These are phyloP conservation scores for Rhodotorula paludigena DNA, from an alignment of 768 basidiomycete genomes.

Conservation along the genomic window DNA sequence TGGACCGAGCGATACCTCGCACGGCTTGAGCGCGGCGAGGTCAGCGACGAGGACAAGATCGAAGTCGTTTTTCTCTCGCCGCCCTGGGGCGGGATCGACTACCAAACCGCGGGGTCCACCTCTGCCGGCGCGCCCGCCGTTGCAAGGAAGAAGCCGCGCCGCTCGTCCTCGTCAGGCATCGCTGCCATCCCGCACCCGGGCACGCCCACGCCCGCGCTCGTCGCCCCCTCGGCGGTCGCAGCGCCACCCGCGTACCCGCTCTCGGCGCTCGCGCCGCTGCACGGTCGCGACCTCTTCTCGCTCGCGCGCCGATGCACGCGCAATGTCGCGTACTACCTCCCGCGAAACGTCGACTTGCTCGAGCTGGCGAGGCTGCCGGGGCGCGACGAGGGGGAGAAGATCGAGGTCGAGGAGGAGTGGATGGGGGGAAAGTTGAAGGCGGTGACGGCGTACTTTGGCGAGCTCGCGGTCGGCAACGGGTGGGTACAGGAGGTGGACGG, in stretches of 20 bases:
- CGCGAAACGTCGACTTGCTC: constrained; percentile 67
- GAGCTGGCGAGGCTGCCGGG: constrained; percentile 59
- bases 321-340: constrained; percentile 85
- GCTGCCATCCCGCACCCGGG: neutral
- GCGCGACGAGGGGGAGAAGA: constrained; percentile 50
- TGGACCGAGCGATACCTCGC: constrained; percentile 55
- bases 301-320: constrained; percentile 66
- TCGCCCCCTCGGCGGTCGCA: too few relatives aligned
- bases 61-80: constrained; percentile 42
- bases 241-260: constrained; percentile 65
- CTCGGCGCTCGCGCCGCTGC: constrained; percentile 67
- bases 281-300: constrained; percentile 73
- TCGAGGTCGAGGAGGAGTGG: constrained; percentile 96
- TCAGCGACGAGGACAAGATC: constrained; percentile 23
- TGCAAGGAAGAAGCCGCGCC: constrained; percentile 1
- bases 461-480: constrained; percentile 42
- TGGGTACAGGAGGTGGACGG: neutral
- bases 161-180: constrained; percentile 1
- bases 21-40: constrained; percentile 8
- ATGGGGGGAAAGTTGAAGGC: constrained; percentile 90
- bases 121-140: neutral
- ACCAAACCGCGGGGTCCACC: constrained; percentile 12
- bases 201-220: too few relatives aligned
- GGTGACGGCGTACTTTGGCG: constrained; percentile 84
- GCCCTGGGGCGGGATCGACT: constrained; percentile 44